Percentiles rank a stretch among this genome's conserved stretches.
These are phyloP conservation scores for Zygoascus sp. DNA, from an alignment of 1,139 yeast genomes.

Conservation along the genomic window DNA sequence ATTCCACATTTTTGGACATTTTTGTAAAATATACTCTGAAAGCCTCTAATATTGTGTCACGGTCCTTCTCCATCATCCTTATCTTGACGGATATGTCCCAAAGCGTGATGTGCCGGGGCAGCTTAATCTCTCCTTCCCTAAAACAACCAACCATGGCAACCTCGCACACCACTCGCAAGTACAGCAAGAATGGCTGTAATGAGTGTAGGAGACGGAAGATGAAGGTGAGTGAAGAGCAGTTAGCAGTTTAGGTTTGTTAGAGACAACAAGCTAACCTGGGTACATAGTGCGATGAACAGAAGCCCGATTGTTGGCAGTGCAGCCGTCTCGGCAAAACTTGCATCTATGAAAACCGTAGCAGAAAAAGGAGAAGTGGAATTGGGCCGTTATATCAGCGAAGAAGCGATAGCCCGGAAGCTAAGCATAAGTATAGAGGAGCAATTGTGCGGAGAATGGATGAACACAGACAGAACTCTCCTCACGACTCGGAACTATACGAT, in stretches of 20 bases:
- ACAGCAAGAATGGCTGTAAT: conserved; percentile 57
- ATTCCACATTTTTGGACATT: too few species aligned
- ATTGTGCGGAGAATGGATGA: not conserved
- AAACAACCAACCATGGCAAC: not conserved
- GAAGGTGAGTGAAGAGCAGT: conserved; percentile 33
- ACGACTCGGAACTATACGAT: not conserved
- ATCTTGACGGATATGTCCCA: too few species aligned
- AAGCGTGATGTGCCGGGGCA: too few species aligned
- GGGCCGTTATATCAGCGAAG: not conserved
- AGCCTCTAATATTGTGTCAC: too few species aligned
- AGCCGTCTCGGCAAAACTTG: conserved; percentile 47
- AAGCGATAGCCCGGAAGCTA: not conserved
- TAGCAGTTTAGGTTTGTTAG: not conserved
- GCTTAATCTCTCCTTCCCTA: not conserved
- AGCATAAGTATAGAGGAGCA: not conserved
- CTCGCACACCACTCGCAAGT: conserved; percentile 23
- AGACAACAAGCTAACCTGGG: not conserved
- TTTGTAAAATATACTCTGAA: too few species aligned
- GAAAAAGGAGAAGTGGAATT: not conserved
- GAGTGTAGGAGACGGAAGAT: conserved; percentile 61
- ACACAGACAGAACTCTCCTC: not conserved
- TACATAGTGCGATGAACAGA: conserved; percentile 53
- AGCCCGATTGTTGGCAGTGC: conserved; percentile 59
- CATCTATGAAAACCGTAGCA: conserved; percentile 8
- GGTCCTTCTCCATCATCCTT: too few species aligned